Evolutionary conservation across 805 yeast genomes (phyloP).

Genomic region (Ogataea zsoltii): DNA sequence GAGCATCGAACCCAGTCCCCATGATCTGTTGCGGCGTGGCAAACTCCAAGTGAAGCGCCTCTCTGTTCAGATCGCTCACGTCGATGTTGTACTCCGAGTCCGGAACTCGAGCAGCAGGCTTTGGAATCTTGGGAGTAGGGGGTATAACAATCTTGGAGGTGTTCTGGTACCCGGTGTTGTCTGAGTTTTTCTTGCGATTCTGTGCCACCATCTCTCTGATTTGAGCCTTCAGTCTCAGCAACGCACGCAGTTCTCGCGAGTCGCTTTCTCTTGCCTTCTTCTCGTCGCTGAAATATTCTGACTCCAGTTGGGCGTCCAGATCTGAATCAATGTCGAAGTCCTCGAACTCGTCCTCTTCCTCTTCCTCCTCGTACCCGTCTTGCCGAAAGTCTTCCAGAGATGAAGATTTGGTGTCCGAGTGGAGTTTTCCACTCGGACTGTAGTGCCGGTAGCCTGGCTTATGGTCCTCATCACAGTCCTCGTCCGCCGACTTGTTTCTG

Average conservation of each 20-base stretch:
- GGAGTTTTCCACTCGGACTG: too few relatives aligned
- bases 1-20: background rate
- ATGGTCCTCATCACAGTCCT: too few relatives aligned
- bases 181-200: background rate
- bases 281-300: constrained; percentile 23
- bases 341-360: constrained; percentile 3
- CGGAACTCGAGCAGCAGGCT: background rate
- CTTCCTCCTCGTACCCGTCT: background rate
- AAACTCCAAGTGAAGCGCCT: constrained; percentile 21
- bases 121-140: too few relatives aligned
- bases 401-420: too few relatives aligned
- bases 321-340: background rate
- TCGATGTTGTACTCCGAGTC: background rate
- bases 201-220: constrained; percentile 8
- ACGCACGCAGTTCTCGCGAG: constrained; percentile 9
- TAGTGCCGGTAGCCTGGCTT: too few relatives aligned
- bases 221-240: constrained; percentile 7
- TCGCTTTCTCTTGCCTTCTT: constrained; percentile 19
- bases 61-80: background rate
- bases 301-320: background rate
- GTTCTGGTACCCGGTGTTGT: background rate
- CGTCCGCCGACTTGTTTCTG: too few relatives aligned
- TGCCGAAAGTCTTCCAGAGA: too few relatives aligned
- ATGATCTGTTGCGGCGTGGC: constrained; percentile 24
- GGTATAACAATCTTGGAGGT: too few relatives aligned